Evolutionary conservation across 495 filamentous ascomycete species (phyloP).

Genomic region (Astrothelium macrocarpum): DNA sequence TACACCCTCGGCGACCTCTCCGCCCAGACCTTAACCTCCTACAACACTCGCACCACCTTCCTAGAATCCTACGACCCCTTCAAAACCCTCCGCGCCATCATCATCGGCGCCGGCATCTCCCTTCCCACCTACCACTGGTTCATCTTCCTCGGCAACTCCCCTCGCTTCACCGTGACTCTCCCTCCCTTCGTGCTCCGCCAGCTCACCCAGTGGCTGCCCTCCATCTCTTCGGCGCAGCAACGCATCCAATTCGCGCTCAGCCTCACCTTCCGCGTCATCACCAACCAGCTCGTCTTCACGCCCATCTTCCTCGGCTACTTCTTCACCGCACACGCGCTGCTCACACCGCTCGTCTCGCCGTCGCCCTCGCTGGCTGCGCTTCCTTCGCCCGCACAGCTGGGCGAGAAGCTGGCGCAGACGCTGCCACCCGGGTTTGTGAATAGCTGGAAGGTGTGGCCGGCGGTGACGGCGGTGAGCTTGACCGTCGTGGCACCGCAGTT

Average conservation of each 20-base stretch:
- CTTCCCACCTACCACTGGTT: slow-evolving; percentile 84
- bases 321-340: slow-evolving; percentile 72
- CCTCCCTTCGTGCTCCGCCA: not conserved
- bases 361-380: slow-evolving; percentile 59
- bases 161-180: not conserved
- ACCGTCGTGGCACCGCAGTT: slow-evolving; percentile 71
- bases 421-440: slow-evolving; percentile 70
- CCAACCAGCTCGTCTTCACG: slow-evolving; percentile 77
- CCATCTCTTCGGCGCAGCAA: not conserved
- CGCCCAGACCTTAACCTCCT: slow-evolving; percentile 52
- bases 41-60: slow-evolving; percentile 5
- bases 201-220: not conserved
- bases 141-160: slow-evolving; percentile 58
- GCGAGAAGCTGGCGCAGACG: slow-evolving; percentile 61
- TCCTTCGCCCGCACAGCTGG: slow-evolving; percentile 49
- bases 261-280: slow-evolving; percentile 60
- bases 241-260: slow-evolving; percentile 75
- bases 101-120: slow-evolving; percentile 59
- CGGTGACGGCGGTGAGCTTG: slow-evolving; percentile 79
- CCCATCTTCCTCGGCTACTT: slow-evolving; percentile 87
- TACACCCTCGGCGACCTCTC: slow-evolving; percentile 73
- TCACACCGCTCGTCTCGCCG: slow-evolving; percentile 58
- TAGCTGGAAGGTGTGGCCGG: slow-evolving; percentile 81
- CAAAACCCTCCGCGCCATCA: slow-evolving; percentile 59
- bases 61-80: slow-evolving; percentile 49